Percentiles rank a stretch among this genome's conserved stretches.
Evolutionary conservation across 116 monocot species (phyloP).

Genomic region (Cymodocea nodosa): DNA sequence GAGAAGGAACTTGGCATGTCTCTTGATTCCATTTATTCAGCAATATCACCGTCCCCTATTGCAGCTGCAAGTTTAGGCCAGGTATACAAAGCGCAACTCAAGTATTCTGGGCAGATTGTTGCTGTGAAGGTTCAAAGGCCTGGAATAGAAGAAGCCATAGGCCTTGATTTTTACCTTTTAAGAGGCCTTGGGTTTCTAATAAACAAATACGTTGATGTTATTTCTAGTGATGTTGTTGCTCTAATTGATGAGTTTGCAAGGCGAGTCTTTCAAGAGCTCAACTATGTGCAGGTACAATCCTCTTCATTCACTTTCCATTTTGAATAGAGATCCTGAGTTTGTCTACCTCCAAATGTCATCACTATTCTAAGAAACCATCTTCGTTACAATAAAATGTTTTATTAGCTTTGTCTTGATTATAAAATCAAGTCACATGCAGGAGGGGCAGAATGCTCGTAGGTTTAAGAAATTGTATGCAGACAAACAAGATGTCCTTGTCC

Average conservation of each 20-base stretch:
- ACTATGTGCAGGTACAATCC: constrained; percentile 81
- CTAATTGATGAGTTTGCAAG: constrained; percentile 95
- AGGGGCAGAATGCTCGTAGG: constrained; percentile 94
- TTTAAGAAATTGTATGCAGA: constrained; percentile 94
- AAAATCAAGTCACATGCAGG: constrained; percentile 33
- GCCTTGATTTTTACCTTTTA: constrained; percentile 80
- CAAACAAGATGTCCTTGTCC: constrained; percentile 85
- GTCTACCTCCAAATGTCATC: not conserved
- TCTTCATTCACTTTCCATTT: not conserved
- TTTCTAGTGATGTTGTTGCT: constrained; percentile 90
- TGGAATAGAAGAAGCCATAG: constrained; percentile 82
- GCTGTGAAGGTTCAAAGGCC: constrained; percentile 98
- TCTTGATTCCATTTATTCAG: constrained; percentile 81
- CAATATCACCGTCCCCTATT: constrained; percentile 83
- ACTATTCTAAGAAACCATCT: too few relatives aligned
- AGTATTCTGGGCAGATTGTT: constrained; percentile 66
- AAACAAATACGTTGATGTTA: constrained; percentile 79
- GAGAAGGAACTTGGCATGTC: constrained; percentile 76
- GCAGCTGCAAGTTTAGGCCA: constrained; percentile 98
- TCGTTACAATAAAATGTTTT: not conserved
- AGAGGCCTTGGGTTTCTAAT: constrained; percentile 81
- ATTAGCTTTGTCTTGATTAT: not conserved
- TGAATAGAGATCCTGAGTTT: not conserved
- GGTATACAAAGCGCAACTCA: constrained; percentile 88
- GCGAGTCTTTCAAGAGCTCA: constrained; percentile 96